Base-by-base conservation (phyloP, 768 basidiomycete genomes). In the Plicaturopsis crispa region DNA sequence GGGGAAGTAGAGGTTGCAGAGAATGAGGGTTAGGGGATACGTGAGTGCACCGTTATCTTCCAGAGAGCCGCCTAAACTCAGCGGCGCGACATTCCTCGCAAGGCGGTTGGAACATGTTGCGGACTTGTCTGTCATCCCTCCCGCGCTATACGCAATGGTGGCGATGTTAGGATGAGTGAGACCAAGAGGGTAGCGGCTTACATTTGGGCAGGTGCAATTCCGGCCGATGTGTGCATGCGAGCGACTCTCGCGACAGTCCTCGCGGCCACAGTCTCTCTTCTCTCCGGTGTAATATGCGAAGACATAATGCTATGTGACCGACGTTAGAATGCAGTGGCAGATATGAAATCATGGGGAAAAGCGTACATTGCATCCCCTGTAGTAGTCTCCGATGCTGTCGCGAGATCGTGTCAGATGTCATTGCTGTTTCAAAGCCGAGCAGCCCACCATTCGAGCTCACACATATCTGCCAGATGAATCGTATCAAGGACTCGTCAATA, bases 41-140 rank as follows among this genome's bases (percentile, higher is more conserved):
- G 26, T 14, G 26, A 8, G 8, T 14, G 26, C 26, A 28, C 14
- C 26, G 14, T 8, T 8, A 28, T 28, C 26, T 14, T 28, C 8
- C 11, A 20, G 40, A 32, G 24, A 34, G 35, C 20, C 50, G 61
- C 38, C 50, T 59, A 34, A 60, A 54, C 44, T 63, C 63, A 22
- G 60, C 58, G 12, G 43, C 52, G 44, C 62, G 66, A 61, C 81
- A 83, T 1, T 34, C 45, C 4, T 80, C 80, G 59, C 81, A 84
- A 40, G 71, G 63, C 41, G 70, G 69, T 48, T 80, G 80, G 48
- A 84, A 79, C 55, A 83, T 63, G 54, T 75, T 85, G 41, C 69
- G 60, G 26, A 84, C 75, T 28, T 69, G 66, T 38, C 73, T 67
- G 26, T 74, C 52, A 48, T 82, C 78, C 35, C 56, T 43, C 24